Base-by-base conservation (phyloP, 2,329 filamentous ascomycete genomes). In the Aspergillus quadrilineatus region DNA sequence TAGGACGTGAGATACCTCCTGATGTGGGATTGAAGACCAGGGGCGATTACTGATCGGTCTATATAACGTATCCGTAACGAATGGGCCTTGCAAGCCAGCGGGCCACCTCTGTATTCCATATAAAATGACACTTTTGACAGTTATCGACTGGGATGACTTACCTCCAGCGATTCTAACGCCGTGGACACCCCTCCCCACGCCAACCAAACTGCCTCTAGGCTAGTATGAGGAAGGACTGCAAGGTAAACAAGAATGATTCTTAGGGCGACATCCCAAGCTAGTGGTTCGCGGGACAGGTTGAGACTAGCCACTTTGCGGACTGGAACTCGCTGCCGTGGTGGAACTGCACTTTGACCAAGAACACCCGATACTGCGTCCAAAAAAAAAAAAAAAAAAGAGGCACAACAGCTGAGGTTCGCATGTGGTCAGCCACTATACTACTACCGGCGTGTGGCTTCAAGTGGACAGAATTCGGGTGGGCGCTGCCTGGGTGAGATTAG, bases 331-430 rank as follows among this genome's bases (percentile, higher is more conserved):
- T 51, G 3, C 12, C 6, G 2, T 43, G 26, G 34, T 51, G 26
- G 17, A 32, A 51, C 26, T 51, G 48, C 10, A 51, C 48, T 9
- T 32, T 51, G 22, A 14, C 48, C 12, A 51, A 51, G 22, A 51
- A 51, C 28, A 51, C 48, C 14, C 48, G 37, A 6, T 51, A 51
- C 26, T 51, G 48, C 22, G 15, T n/a, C n/a, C n/a, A n/a, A n/a
- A n/a, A n/a, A n/a, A 17, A 17, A 17, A 17, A 17, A 22, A 22
- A 22, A 22, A 22, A 22, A 22, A 22, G 2, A 22, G 1, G 3
- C 3, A 22, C 22, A 22, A 22, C 22, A 22, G 22, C 22, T 22
- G 22, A 4, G 22, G 2, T 22, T 22, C 22, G 22, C 22, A 22
- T 22, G 22, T 22, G 22, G 22, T 22, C 22, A 22, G 22, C 22